Evolutionary conservation across 345 rosid species (phyloP), one percentile per base, ranked within the genome.

Genomic region (Syzygium jambos): DNA sequence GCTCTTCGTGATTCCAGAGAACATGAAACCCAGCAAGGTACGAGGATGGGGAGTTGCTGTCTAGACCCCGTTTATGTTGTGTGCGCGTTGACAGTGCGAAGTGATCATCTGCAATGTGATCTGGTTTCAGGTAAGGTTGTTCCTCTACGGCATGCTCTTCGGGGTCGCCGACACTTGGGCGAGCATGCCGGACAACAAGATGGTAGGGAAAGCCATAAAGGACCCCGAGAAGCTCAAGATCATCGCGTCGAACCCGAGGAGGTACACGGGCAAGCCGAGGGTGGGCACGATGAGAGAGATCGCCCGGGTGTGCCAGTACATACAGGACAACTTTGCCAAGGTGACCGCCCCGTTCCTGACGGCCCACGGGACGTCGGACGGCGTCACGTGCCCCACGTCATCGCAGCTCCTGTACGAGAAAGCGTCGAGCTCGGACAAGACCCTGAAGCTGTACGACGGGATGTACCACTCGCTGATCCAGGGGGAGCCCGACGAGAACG

Each of bases 131-230:
- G 88, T 93, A 4, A 94, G 91, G 4, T 88, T 98, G 65, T 95
- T 95, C 85, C 87, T 93, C 85, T 98, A 96, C 54, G 98, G 99
- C 16, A 93, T 98, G 5, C 96, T 98, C 55, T 95, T 98, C 52
- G 99, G 99, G 3, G 25, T 92, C 10, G 99, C 99, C 16, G 99
- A 98, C 90, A 98, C 99, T 4, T 98, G 99, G 99, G 98, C 99
- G 0, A 91, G 94, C 9, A 95, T 98, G 96, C 99, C 99, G 0
- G 98, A 95, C 80, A 98, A 95, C 88, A 95, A 95, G 51, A 93
- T 95, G 97, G 97, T 95, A 6, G 98, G 96, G 0, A 98, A 96
- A 43, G 96, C 98, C n/a, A 94, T 96, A 49, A 94, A 91, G 85
- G 99, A 97, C 90, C 95, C 93, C 0, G 97, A 91, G 84, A 97